These are phyloP conservation scores for Entomortierella lignicola DNA, from an alignment of 192 early-diverging fungal species.

Conservation along the genomic window DNA sequence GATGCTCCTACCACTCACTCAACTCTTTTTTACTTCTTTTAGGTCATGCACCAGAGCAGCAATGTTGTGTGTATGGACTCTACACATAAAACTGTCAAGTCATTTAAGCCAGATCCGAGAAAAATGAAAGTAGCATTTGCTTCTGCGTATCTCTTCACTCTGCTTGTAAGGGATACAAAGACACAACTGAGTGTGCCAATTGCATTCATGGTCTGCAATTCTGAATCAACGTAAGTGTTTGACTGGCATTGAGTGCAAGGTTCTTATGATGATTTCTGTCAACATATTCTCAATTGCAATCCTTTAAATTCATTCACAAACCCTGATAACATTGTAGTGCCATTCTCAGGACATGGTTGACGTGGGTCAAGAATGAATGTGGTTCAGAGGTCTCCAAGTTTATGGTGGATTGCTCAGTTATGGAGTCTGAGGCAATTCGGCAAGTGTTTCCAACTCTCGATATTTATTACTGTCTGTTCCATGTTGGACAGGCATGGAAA, in stretches of 20 bases:
- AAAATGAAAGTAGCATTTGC: neutral
- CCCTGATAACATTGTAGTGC: no score
- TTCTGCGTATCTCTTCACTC: neutral
- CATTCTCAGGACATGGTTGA: neutral
- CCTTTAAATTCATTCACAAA: no score
- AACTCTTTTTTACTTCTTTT: neutral
- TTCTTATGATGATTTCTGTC: neutral
- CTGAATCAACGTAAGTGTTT: no score
- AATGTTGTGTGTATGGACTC: neutral
- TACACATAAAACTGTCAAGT: neutral
- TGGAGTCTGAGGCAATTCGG: neutral
- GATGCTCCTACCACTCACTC: no score
- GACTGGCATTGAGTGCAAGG: neutral
- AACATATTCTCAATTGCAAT: neutral
- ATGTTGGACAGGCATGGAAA: neutral
- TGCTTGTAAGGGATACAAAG: neutral
- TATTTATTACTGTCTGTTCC: slow-evolving; percentile 4
- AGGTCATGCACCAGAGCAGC: neutral
- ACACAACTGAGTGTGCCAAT: neutral
- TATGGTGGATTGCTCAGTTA: slow-evolving; percentile 2
- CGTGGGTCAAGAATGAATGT: neutral
- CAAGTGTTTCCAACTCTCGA: neutral
- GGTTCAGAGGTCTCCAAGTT: neutral
- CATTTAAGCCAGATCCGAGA: neutral
- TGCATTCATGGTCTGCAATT: neutral